These are phyloP conservation scores for Chenopodium quinoa DNA, from an alignment of 148 eudicot genomes.

Conservation along the genomic window DNA sequence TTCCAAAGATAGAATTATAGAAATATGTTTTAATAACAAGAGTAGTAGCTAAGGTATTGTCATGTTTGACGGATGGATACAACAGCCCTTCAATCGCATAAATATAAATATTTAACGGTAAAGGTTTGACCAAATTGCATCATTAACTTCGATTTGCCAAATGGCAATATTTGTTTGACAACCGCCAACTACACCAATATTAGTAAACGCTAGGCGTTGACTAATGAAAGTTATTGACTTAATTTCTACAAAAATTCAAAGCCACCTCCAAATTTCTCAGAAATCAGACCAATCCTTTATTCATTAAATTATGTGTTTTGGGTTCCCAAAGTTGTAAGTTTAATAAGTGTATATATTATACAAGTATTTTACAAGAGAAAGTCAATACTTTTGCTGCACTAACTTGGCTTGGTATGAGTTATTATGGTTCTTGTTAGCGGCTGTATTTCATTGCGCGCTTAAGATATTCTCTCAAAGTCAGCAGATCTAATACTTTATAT, in stretches of 20 bases:
- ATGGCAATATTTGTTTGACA: constrained; percentile 6
- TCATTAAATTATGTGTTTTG: background rate
- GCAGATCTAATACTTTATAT: background rate
- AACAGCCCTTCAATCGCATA: background rate
- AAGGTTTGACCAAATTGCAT: constrained; percentile 10
- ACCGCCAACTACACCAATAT: constrained; percentile 15
- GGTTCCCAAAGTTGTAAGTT: constrained; percentile 17
- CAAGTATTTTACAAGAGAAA: background rate
- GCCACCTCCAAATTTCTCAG: background rate
- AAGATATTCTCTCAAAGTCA: background rate
- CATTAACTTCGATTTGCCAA: background rate
- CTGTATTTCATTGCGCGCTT: background rate
- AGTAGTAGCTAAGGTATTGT: background rate
- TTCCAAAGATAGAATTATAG: no score
- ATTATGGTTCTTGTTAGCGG: background rate
- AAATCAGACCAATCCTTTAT: background rate
- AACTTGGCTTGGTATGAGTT: background rate
- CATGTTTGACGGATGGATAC: background rate
- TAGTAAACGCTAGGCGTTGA: constrained; percentile 20
- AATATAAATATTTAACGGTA: background rate
- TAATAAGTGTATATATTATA: no score
- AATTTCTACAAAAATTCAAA: background rate
- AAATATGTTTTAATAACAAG: no score
- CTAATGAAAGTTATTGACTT: background rate
- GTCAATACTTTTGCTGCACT: background rate